Conservation (phyloP, 2,329 filamentous ascomycete species). For the Graphilbum fragrans region DNA sequence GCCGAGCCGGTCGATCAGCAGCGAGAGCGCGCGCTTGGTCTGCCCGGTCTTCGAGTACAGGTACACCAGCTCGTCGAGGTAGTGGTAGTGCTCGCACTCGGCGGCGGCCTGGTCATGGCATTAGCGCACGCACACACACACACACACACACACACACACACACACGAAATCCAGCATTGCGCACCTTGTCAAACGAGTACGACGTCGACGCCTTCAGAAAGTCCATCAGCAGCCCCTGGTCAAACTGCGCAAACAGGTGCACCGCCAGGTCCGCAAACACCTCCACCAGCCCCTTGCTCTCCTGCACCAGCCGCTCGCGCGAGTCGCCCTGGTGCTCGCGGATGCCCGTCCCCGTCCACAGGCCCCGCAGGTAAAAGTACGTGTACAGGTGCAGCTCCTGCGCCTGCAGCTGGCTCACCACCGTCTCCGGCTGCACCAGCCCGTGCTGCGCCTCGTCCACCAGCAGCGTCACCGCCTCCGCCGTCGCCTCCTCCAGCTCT, state of each 20-base stretch:
- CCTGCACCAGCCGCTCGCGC: constrained; percentile 42
- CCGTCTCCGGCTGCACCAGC: constrained; percentile 63
- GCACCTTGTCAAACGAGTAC: constrained; percentile 71
- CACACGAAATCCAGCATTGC: no score
- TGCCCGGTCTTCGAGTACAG: constrained; percentile 91
- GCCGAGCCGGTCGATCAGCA: constrained; percentile 87
- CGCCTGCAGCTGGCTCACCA: constrained; percentile 64
- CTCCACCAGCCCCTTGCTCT: constrained; percentile 62
- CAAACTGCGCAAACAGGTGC: constrained; percentile 73
- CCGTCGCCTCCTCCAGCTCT: constrained; percentile 68
- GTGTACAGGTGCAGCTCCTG: constrained; percentile 62
- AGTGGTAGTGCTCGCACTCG: constrained; percentile 72
- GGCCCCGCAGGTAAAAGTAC: constrained; percentile 79
- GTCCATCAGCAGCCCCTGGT: constrained; percentile 69
- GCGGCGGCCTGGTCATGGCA: constrained; percentile 51
- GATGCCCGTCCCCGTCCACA: constrained; percentile 69
- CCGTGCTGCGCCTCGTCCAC: constrained; percentile 88
- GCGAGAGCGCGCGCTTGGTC: constrained; percentile 77
- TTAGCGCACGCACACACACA: background rate
- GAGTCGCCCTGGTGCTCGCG: constrained; percentile 39
- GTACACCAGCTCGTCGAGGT: constrained; percentile 87
- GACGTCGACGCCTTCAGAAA: constrained; percentile 75
- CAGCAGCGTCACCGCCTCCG: constrained; percentile 74
- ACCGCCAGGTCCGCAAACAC: constrained; percentile 80
- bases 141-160: no score